Evolutionary conservation across 2,329 filamentous ascomycete genomes (phyloP).

Genomic region (Celoporthe dispersa): DNA sequence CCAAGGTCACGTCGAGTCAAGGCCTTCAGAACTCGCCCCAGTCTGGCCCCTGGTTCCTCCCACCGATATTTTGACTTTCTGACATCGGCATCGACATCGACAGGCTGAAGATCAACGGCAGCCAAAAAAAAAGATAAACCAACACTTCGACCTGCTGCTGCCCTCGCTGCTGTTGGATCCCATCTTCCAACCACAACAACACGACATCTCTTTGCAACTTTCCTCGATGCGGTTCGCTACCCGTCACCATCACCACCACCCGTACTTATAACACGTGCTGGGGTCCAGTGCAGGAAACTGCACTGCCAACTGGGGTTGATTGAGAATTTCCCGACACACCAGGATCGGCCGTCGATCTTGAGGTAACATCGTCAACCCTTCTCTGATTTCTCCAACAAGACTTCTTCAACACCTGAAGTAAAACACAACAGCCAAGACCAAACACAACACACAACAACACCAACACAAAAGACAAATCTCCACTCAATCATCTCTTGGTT

Average conservation of each 20-base stretch:
- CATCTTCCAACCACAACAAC: neutral
- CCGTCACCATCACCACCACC: neutral
- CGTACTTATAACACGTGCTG: neutral
- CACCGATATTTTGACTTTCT: conserved; percentile 1
- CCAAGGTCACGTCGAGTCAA: conserved; percentile 2
- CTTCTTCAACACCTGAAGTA: neutral
- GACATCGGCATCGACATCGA: conserved; percentile 1
- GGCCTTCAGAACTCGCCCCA: conserved; percentile 6
- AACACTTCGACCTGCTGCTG: conserved; percentile 1
- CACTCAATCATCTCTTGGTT: conserved; percentile 36
- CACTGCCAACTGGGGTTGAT: conserved; percentile 11
- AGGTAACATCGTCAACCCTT: conserved; percentile 8
- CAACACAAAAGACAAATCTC: conserved; percentile 34
- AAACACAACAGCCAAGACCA: neutral
- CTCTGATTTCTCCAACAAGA: neutral
- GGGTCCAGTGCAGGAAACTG: neutral
- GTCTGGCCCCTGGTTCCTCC: neutral
- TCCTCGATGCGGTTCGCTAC: conserved; percentile 1
- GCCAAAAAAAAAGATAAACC: neutral
- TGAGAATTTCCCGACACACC: conserved; percentile 5
- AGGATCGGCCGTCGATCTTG: conserved; percentile 8
- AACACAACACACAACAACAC: conserved; percentile 12
- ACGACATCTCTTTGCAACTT: neutral
- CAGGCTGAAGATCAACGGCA: neutral
- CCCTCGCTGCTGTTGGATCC: neutral